Evolutionary conservation across 805 yeast species (phyloP).

Genomic region (Kodamaea fukazawae): DNA sequence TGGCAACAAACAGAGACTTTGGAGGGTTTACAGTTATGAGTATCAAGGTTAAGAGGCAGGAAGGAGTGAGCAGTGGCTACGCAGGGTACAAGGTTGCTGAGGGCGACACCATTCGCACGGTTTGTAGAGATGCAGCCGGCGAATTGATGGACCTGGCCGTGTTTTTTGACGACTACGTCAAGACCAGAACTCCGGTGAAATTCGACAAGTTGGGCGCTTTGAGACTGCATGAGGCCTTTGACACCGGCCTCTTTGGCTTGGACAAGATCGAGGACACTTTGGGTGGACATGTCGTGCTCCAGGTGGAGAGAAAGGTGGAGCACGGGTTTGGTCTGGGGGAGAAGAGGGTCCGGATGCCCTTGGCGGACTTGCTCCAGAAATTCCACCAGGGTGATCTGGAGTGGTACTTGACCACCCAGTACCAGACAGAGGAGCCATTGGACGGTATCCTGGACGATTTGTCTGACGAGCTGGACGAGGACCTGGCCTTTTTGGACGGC

Average conservation of each 20-base stretch:
- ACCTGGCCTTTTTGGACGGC: too few relatives aligned
- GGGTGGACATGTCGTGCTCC: conserved; percentile 23
- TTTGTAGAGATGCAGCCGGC: too few relatives aligned
- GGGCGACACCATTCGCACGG: too few relatives aligned
- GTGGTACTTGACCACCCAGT: conserved; percentile 69
- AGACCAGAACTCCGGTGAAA: conserved; percentile 49
- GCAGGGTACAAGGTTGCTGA: too few relatives aligned
- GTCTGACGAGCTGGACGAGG: conserved; percentile 27
- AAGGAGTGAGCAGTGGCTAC: too few relatives aligned
- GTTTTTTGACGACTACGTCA: conserved; percentile 42
- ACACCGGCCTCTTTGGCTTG: background rate
- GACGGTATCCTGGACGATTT: background rate
- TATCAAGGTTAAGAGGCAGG: too few relatives aligned
- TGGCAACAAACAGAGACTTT: too few relatives aligned
- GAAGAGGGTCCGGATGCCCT: conserved; percentile 48
- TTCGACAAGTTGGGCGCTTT: conserved; percentile 21
- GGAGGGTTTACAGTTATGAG: too few relatives aligned
- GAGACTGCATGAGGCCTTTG: conserved; percentile 2
- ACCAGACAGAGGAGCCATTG: conserved; percentile 18
- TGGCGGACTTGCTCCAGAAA: conserved; percentile 45
- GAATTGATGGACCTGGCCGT: conserved; percentile 2
- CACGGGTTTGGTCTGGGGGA: conserved; percentile 73
- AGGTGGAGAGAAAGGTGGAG: conserved; percentile 55
- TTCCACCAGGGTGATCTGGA: conserved; percentile 37
- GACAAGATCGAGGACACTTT: conserved; percentile 29